phyloP scores from a whole-genome alignment of 1,139 yeast species.

The Scheffersomyces titani region DNA sequence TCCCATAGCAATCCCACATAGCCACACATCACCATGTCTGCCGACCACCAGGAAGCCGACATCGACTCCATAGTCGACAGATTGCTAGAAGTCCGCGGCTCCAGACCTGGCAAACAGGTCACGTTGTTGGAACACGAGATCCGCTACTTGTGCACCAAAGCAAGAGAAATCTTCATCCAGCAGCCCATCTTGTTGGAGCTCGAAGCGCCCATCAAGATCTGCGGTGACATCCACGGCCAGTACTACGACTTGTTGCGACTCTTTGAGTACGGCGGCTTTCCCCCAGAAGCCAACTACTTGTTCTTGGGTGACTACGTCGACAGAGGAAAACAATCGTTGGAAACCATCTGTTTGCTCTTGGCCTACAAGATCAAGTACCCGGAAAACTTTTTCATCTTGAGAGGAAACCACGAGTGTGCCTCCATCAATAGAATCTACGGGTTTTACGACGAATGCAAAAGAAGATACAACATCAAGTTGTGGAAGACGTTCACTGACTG shows the following conservation, averaged over 20 bases:
- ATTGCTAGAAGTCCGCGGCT: conserved; percentile 94
- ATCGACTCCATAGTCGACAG: conserved; percentile 97
- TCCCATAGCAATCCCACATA: not conserved
- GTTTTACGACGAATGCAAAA: conserved; percentile 94
- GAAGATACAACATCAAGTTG: conserved; percentile 94
- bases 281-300: conserved; percentile 96
- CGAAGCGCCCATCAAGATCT: conserved; percentile 94
- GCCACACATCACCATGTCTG: conserved; percentile 24
- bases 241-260: conserved; percentile 92
- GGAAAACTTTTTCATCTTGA: conserved; percentile 88
- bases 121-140: conserved; percentile 92
- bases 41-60: conserved; percentile 83
- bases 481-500: conserved; percentile 99
- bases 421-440: conserved; percentile 96
- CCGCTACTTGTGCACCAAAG: conserved; percentile 93
- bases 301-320: conserved; percentile 97
- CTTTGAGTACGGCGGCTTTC: conserved; percentile 97
- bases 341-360: conserved; percentile 86
- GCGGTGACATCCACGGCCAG: conserved; percentile 98
- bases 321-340: conserved; percentile 96
- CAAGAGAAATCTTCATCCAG: conserved; percentile 95
- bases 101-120: conserved; percentile 97
- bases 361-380: conserved; percentile 98
- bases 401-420: conserved; percentile 98
- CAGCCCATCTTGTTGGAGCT: conserved; percentile 94